A percentile compares a stretch with the other conserved stretches of the same genome.
Conservation (phyloP, 2,329 filamentous ascomycete species). For the Fusarium xyrophilum region DNA sequence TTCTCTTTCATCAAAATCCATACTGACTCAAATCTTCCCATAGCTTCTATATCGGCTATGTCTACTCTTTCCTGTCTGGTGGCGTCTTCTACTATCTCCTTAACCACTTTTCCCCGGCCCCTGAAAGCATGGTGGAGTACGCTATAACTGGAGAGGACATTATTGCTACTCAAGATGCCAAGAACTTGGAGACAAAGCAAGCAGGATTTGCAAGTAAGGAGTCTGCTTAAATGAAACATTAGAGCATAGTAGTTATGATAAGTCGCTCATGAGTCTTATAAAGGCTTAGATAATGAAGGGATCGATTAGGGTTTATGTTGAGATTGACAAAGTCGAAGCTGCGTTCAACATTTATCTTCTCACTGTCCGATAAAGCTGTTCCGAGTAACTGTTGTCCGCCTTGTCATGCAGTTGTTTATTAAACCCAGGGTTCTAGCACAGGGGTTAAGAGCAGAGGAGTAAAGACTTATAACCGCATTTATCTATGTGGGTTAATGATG, state of each 20-base stretch:
- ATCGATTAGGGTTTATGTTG: neutral
- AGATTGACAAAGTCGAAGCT: neutral
- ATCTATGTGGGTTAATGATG: fast-evolving
- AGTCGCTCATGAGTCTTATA: fast-evolving
- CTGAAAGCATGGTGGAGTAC: neutral
- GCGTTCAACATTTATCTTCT: fast-evolving
- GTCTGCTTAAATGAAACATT: neutral
- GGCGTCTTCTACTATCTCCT: neutral
- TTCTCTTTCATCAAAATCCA: neutral
- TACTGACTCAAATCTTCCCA: neutral
- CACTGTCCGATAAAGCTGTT: fast-evolving
- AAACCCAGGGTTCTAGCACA: neutral
- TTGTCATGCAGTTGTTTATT: neutral
- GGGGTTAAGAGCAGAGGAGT: neutral
- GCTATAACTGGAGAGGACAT: constrained; percentile 1
- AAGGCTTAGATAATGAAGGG: neutral
- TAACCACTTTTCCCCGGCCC: constrained; percentile 1
- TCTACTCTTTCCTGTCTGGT: neutral
- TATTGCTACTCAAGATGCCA: neutral
- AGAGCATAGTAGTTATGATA: neutral
- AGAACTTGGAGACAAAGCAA: neutral
- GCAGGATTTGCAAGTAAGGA: neutral
- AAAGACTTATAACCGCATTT: fast-evolving
- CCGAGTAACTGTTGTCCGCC: fast-evolving
- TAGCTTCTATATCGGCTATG: neutral